Evolutionary conservation across 2,329 filamentous ascomycete species (phyloP), one percentile per base, ranked within the genome.

Genomic region (Diplodia intermedia): DNA sequence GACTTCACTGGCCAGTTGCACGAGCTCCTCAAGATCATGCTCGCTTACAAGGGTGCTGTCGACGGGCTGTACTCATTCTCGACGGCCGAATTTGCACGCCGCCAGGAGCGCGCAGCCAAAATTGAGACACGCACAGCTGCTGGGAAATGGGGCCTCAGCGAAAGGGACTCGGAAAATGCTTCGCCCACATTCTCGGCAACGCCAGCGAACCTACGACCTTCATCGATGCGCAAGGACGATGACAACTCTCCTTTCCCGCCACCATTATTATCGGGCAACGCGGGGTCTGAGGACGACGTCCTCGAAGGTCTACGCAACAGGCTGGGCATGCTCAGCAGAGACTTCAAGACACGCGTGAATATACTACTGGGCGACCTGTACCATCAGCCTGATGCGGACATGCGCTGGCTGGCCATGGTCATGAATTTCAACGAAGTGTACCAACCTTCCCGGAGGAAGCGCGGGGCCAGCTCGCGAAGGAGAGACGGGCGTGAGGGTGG

Each of bases 401-500:
- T 99, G 89, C 86, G 94, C 66, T 98, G 98, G 83, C 82, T 99
- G 72, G 95, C 93, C 49, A 93, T 98, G 56, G 92, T 95, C 50
- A 98, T 99, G 93, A 99, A 98, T 81, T 99, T 98, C 80, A 99
- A 99, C 80, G 94, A 98, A 77, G 91, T 97, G 31, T 98, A 98
- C 79, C 88, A 92, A 79, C 91, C 92, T 15, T 87, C 89, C 54
- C 85, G 89, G 74, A 86, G 89, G 77, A 89, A 89, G 80, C 81
- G 85, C 69, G 74, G 70, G 82, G 78, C 68, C 31, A 68, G 60
- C 65, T 67, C 23, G 53, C 53, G 57, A 23, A 75, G 77, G 47
- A 74, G 76, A 52, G 71, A 71, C 26, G 68, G 73, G 72, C n/a
- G 76, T 74, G 20, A 79, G 78, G 49, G 79, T 38, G 57, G 69